These are phyloP conservation scores for Alnus glutinosa DNA, from an alignment of 306 rosid genomes.

Conservation along the genomic window DNA sequence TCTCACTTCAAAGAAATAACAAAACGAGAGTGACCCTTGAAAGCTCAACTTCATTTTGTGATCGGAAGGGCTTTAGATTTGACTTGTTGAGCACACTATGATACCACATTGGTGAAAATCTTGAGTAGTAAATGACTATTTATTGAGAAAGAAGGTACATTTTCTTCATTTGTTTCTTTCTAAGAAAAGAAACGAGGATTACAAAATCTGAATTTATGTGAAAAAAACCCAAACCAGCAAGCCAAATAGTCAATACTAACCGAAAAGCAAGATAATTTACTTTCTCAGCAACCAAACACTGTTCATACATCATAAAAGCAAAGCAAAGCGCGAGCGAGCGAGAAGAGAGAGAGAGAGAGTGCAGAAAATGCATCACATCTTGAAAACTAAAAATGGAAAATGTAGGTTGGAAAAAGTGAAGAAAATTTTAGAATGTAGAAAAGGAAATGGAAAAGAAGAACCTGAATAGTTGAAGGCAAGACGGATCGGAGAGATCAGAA, in stretches of 20 bases:
- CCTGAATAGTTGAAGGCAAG: neutral
- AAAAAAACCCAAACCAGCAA: conserved; percentile 3
- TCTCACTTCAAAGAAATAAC: conserved; percentile 7
- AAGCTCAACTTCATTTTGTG: neutral
- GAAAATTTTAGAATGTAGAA: neutral
- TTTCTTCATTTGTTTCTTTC: neutral
- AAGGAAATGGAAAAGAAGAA: neutral
- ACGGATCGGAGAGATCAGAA: conserved; percentile 56
- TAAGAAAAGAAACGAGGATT: neutral
- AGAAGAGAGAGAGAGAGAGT: neutral
- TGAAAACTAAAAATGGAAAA: neutral
- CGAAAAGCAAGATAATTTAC: conserved; percentile 19
- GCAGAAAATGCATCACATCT: neutral
- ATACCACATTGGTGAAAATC: neutral
- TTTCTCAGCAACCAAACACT: conserved; percentile 28
- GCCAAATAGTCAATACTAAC: neutral
- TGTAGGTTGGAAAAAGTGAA: neutral
- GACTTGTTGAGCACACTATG: neutral
- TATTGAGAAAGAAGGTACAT: neutral
- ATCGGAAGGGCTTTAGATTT: neutral
- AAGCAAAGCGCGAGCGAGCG: neutral
- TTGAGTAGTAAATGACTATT: neutral
- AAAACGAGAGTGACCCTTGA: conserved; percentile 15
- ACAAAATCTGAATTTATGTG: neutral
- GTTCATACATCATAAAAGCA: neutral